Conservation (phyloP, 306 rosid species). For the Nissolia schottii region DNA sequence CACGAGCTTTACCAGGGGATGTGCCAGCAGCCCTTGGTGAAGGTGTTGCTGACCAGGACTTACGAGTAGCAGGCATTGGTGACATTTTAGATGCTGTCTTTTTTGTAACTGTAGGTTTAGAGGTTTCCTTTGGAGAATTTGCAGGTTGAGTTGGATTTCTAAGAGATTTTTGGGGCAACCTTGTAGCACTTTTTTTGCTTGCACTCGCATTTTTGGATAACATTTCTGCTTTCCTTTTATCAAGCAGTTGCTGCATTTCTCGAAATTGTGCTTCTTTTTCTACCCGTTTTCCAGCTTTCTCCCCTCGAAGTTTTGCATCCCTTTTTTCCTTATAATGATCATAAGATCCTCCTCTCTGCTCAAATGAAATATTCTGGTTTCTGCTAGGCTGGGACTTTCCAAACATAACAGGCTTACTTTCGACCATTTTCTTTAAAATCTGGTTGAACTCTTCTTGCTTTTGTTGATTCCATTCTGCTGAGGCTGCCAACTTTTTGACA, state of each 20-base stretch:
- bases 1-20: slow-evolving; percentile 56
- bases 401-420: slow-evolving; percentile 51
- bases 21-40: slow-evolving; percentile 52
- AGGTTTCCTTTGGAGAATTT: slow-evolving; percentile 52
- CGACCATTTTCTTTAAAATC: slow-evolving; percentile 77
- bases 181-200: slow-evolving; percentile 38
- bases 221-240: slow-evolving; percentile 72
- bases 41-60: slow-evolving; percentile 87
- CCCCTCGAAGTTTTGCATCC: slow-evolving; percentile 73
- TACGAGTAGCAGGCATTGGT: slow-evolving; percentile 69
- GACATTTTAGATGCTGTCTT: slow-evolving; percentile 52
- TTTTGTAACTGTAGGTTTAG: slow-evolving; percentile 47
- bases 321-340: slow-evolving; percentile 82
- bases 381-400: slow-evolving; percentile 60
- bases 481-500: slow-evolving; percentile 41
- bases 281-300: slow-evolving; percentile 49
- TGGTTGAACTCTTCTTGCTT: slow-evolving; percentile 85
- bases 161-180: slow-evolving; percentile 50
- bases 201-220: slow-evolving; percentile 45
- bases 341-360: slow-evolving; percentile 73
- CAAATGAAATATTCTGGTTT: slow-evolving; percentile 48
- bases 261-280: slow-evolving; percentile 64
- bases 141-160: slow-evolving; percentile 47
- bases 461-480: slow-evolving; percentile 70
- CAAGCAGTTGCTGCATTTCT: slow-evolving; percentile 61